These are phyloP conservation scores for Silybum marianum DNA, from an alignment of 129 eudicot species.

Conservation along the genomic window DNA sequence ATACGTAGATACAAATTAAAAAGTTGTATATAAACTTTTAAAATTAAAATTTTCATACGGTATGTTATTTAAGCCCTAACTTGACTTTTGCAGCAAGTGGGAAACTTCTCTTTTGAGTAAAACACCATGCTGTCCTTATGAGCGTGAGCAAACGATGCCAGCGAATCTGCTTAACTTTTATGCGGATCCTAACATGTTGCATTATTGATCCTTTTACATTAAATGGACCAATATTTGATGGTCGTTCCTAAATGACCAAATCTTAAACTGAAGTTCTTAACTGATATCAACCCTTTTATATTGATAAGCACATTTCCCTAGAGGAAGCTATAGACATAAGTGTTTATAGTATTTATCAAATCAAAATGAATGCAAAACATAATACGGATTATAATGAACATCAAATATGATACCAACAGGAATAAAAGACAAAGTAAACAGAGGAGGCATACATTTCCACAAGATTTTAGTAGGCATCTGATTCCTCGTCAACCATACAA, in stretches of 20 bases:
- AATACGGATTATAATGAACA: no score
- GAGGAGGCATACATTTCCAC: background rate
- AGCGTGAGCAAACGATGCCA: no score
- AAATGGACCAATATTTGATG: background rate
- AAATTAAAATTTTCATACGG: background rate
- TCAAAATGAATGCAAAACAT: background rate
- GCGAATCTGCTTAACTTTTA: no score
- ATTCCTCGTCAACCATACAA: conserved; percentile 7
- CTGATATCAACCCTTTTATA: background rate
- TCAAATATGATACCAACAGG: background rate
- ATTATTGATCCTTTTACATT: background rate
- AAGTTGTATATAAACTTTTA: background rate
- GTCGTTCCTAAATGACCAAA: background rate
- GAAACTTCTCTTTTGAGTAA: no score
- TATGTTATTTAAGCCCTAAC: no score
- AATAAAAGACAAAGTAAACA: background rate
- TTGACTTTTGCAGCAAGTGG: no score
- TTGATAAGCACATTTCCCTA: background rate
- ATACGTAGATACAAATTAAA: background rate
- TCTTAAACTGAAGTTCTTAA: background rate
- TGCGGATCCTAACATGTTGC: background rate
- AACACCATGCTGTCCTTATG: no score
- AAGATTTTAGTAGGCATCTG: background rate
- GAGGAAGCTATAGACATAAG: background rate
- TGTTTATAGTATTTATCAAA: background rate